phyloP scores from a whole-genome alignment of 169 alveolate species.

The Cryptosporidium canis region DNA sequence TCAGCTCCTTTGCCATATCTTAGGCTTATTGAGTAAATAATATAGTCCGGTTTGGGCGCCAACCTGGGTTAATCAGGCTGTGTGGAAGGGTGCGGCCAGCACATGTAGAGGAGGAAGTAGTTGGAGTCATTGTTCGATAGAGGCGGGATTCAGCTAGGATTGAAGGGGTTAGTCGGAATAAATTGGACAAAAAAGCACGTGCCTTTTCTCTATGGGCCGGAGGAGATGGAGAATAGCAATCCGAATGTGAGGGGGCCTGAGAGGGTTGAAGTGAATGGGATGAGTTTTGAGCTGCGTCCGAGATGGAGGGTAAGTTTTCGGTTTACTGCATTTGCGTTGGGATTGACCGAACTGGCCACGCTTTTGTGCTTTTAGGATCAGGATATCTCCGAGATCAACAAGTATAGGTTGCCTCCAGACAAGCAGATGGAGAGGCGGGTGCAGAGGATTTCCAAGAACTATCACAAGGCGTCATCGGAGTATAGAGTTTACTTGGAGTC shows the following conservation, averaged over 20 bases:
- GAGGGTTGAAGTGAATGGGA: not conserved
- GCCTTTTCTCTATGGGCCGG: too few relatives aligned
- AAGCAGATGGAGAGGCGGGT: constrained; percentile 24
- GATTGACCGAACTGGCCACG: not conserved
- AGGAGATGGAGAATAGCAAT: not conserved
- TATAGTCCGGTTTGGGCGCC: too few relatives aligned
- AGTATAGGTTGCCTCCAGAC: constrained; percentile 43
- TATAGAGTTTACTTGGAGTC: constrained; percentile 37
- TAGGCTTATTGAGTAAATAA: not conserved
- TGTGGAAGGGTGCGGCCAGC: not conserved
- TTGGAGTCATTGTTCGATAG: not conserved
- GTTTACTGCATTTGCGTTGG: not conserved
- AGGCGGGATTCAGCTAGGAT: not conserved
- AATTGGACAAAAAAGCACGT: too few relatives aligned
- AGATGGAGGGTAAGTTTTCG: constrained; percentile 63
- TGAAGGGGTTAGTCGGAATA: not conserved
- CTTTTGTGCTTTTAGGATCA: not conserved
- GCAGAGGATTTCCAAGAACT: constrained; percentile 50
- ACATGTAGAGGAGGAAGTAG: not conserved
- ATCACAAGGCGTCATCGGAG: constrained; percentile 42
- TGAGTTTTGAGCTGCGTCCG: constrained; percentile 62
- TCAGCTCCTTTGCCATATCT: not conserved
- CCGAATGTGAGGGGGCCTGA: not conserved
- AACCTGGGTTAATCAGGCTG: not conserved
- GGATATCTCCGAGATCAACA: not conserved